Evolutionary conservation across 768 basidiomycete species (phyloP), one percentile per base, ranked within the genome.

Genomic region (Nevesoporus exiguus): DNA sequence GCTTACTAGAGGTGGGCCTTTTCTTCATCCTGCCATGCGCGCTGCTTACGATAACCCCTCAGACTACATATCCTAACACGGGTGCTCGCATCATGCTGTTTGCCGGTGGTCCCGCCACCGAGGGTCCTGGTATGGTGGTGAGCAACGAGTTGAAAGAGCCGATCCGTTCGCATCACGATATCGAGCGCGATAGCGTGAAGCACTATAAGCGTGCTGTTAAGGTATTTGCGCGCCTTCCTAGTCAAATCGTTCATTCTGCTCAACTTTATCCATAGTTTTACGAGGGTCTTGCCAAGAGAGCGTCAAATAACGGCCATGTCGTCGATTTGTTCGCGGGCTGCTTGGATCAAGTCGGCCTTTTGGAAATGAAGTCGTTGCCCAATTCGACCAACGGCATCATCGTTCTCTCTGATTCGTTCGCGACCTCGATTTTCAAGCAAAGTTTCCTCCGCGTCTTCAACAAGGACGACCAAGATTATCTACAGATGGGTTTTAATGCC

Each of bases 401-500:
- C 61, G 90, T 98, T 24, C 80, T 98, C 33, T 93, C 96, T 36
- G 97, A 99, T 66, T 95, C 94, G 0, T 99, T 98, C 70, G 86
- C 90, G 11, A 98, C 96, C 10, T 93, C 93, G 24, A 97, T 98
- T 68, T 98, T 98, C 84, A 98, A 98, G 76, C 96, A 98, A 71
- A 91, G 88, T 63, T 98, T 97, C 85, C 80, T 97, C 39, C 84
- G 94, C 39, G 76, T 96, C 39, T 93, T 99, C 71, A 84, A 79
- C 66, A 98, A 97, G 70, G 96, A 96, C 60, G 91, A 90, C 17
- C 84, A 96, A 58, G 96, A 95, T 1, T 80, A 90, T 59, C 78
- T 98, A 25, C 84, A 89, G 65, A 98, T 98, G 95, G 97, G 96
- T 51, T 98, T 98, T 77, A 99, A 98, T 63, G 97, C 94, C 10